Conservation (phyloP, 2,329 filamentous ascomycete species). For the Pezicula rhizophila region DNA sequence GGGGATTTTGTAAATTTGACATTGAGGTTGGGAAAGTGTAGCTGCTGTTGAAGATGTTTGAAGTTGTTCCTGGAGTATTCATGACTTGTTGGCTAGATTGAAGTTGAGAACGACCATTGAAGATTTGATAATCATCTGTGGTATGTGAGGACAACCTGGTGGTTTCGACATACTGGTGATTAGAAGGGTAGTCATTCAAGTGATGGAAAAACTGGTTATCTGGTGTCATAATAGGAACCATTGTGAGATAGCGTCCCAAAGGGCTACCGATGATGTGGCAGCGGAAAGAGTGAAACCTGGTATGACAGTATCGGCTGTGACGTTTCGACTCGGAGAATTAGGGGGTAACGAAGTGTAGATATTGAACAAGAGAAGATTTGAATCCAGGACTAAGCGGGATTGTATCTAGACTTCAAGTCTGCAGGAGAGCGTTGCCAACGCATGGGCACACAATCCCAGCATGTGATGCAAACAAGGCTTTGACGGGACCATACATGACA, state of each 20-base stretch:
- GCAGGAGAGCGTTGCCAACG: constrained; percentile 26
- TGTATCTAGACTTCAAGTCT: constrained; percentile 17
- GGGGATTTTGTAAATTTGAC: constrained; percentile 13
- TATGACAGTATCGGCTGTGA: constrained; percentile 4
- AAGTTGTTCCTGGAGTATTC: constrained; percentile 9
- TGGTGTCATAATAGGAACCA: constrained; percentile 21
- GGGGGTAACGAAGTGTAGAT: constrained; percentile 26
- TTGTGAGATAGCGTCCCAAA: constrained; percentile 12
- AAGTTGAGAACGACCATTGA: constrained; percentile 20
- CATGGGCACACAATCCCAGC: constrained; percentile 22
- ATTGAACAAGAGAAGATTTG: constrained; percentile 20
- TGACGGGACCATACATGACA: constrained; percentile 20
- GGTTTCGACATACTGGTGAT: constrained; percentile 17
- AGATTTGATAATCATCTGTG: constrained; percentile 14
- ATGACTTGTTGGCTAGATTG: constrained; percentile 19
- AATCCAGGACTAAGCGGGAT: constrained; percentile 11
- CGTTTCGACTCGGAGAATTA: constrained; percentile 22
- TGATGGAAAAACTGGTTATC: constrained; percentile 17
- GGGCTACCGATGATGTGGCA: constrained; percentile 15
- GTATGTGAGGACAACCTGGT: constrained; percentile 11
- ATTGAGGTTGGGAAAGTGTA: constrained; percentile 14
- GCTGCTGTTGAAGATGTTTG: constrained; percentile 9
- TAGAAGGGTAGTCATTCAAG: constrained; percentile 14
- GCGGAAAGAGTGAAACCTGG: constrained; percentile 13
- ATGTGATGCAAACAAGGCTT: constrained; percentile 24